Conservation (phyloP, 1,284 basidiomycete species). For the Flammula alnicola region DNA sequence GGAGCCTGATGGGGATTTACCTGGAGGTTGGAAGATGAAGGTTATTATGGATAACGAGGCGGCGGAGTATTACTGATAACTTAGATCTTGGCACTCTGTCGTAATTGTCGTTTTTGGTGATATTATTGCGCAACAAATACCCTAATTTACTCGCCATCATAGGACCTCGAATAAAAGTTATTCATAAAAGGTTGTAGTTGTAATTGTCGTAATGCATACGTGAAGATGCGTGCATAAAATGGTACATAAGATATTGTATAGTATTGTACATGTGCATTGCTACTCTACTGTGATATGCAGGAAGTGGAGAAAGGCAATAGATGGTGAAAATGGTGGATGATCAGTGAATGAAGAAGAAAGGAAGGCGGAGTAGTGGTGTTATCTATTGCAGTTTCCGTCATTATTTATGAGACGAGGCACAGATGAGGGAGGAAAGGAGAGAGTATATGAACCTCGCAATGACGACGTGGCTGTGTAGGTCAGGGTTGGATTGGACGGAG, state of each 20-base stretch:
- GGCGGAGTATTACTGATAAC: conserved; percentile 22
- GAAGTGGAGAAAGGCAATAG: conserved; percentile 2
- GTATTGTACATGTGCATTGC: conserved; percentile 10
- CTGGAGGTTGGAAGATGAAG: conserved; percentile 65
- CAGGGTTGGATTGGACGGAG: background rate
- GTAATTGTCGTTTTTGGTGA: background rate
- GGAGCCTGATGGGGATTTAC: conserved; percentile 67
- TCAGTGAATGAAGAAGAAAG: conserved; percentile 2
- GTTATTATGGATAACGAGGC: conserved; percentile 58
- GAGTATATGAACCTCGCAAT: conserved; percentile 1
- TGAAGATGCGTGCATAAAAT: background rate
- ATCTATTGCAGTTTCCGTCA: background rate
- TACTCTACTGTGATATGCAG: conserved; percentile 2
- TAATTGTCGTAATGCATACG: background rate
- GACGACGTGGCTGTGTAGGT: background rate
- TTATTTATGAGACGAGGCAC: background rate
- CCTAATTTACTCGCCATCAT: too few species aligned
- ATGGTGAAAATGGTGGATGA: background rate
- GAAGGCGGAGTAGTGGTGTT: background rate
- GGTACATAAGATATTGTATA: background rate
- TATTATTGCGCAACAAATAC: too few species aligned
- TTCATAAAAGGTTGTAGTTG: too few species aligned
- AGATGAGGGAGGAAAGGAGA: background rate
- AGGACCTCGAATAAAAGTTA: too few species aligned
- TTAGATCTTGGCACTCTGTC: background rate